Evolutionary conservation across 108 stramenopile genomes (phyloP), one percentile per base, ranked within the genome.

Genomic region (Phaeodactylum tricornutum): DNA sequence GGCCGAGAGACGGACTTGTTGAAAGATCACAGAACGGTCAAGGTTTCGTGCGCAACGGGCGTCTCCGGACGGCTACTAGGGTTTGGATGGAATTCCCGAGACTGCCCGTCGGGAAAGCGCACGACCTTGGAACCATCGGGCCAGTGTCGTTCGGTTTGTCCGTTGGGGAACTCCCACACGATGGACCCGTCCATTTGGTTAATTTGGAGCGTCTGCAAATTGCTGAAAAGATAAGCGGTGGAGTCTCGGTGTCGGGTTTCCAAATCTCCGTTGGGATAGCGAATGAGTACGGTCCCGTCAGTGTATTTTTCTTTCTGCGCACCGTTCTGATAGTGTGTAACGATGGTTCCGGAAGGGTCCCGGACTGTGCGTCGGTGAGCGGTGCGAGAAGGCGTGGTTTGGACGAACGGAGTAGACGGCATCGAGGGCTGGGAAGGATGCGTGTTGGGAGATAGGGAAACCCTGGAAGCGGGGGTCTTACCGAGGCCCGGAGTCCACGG

Each of bases 241-340:
- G 54, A 47, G 9, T 22, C 44, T 11, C 49, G 26, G 14, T 64
- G 63, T 2, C 47, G 34, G 9, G 62, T 67, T 62, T 87, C 79
- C 20, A 83, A 48, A 52, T 93, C 91, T 4, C 91, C 91, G 57
- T 93, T 93, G 23, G 51, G 36, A 49, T 76, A 88, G 3, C 78
- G 60, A 15, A 81, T 68, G 11, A 81, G 47, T 14, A 29, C 51
- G 6, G 64, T 67, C 3, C 91, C 91, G 36, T 85, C 82, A 11
- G 70, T 36, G 23, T 46, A 36, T 11, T 54, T 31, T 50, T 76
- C 77, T 56, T 84, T 80, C 17, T 29, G 21, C 20, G 74, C 76
- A 2, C 82, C 87, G 50, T 81, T 84, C n/a, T 58, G 52, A 49
- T 68, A 79, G 3, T 41, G 27, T 31, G 72, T 65, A 16, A 68